Percentiles rank a stretch among this genome's conserved stretches.
Evolutionary conservation across 208 protist genomes (phyloP).

Genomic region (Leishmania lainsoni): DNA sequence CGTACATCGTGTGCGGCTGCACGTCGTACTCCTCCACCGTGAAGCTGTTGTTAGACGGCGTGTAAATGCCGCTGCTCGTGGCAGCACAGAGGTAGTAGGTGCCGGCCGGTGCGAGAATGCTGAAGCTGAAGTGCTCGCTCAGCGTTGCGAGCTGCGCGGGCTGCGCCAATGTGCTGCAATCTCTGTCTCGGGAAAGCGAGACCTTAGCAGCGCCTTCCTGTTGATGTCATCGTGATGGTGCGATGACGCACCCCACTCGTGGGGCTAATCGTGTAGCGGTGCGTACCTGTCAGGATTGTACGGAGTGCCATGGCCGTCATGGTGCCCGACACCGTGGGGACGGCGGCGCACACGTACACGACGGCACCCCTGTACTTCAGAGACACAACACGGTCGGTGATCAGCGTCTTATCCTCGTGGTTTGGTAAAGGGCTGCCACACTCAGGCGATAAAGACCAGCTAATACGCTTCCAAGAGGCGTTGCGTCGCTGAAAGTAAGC

Average conservation of each 20-base stretch:
- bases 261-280: not conserved
- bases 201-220: not conserved
- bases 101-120: not conserved
- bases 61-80: not conserved
- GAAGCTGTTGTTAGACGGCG: not conserved
- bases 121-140: not conserved
- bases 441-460: not conserved
- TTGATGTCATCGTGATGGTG: slow-evolving; percentile 7
- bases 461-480: slow-evolving; percentile 1
- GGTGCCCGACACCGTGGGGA: slow-evolving; percentile 3
- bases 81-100: not conserved
- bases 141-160: not conserved
- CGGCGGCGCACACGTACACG: slow-evolving; percentile 4
- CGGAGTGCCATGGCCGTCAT: not conserved
- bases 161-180: slow-evolving; percentile 8
- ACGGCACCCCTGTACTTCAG: not conserved
- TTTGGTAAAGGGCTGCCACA: not conserved
- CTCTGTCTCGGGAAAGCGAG: not conserved
- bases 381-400: not conserved
- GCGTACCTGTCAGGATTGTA: not conserved
- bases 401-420: not conserved
- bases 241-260: slow-evolving; percentile 12
- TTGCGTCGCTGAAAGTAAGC: slow-evolving; percentile 3
- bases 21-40: slow-evolving; percentile 17
- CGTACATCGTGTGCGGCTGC: slow-evolving; percentile 16